phyloP scores from a whole-genome alignment of 768 basidiomycete species.

The Neoboletus subvelutipes region DNA sequence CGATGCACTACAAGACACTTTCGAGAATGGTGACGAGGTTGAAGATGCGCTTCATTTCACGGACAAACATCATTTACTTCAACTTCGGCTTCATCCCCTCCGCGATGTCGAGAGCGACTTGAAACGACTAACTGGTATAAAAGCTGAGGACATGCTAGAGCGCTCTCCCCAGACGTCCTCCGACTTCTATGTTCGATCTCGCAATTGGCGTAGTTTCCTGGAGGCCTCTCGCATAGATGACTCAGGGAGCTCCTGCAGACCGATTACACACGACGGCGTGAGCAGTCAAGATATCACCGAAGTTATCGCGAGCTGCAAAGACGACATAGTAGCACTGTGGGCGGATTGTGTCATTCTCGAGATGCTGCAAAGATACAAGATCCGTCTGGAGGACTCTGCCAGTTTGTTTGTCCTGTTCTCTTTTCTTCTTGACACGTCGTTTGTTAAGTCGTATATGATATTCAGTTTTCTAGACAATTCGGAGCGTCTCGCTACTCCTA shows the following conservation, averaged over 20 bases:
- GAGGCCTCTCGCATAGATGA: slow-evolving; percentile 23
- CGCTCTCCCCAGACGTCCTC: slow-evolving; percentile 35
- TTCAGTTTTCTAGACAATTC: slow-evolving; percentile 67
- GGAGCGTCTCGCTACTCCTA: slow-evolving; percentile 57
- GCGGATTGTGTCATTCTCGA: slow-evolving; percentile 52
- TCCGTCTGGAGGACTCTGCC: slow-evolving; percentile 61
- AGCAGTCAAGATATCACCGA: slow-evolving; percentile 44
- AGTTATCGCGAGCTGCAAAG: slow-evolving; percentile 56
- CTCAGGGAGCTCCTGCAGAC: slow-evolving; percentile 3
- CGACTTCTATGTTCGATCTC: slow-evolving; percentile 57
- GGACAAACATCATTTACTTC: slow-evolving; percentile 52
- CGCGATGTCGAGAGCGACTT: slow-evolving; percentile 61
- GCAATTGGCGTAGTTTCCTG: slow-evolving; percentile 41
- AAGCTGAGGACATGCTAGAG: slow-evolving; percentile 36
- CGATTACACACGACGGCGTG: slow-evolving; percentile 19
- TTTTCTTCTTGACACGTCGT: background rate
- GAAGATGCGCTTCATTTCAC: slow-evolving; percentile 42
- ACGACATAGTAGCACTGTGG: slow-evolving; percentile 68
- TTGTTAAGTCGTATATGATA: background rate
- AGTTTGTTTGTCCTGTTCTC: slow-evolving; percentile 52
- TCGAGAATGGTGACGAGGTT: slow-evolving; percentile 40
- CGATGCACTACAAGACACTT: slow-evolving; percentile 51
- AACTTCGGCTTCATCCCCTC: slow-evolving; percentile 64
- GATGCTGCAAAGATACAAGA: slow-evolving; percentile 44
- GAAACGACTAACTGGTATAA: slow-evolving; percentile 56